Evolutionary conservation across 1,139 yeast genomes (phyloP), one percentile per base, ranked within the genome.

Genomic region (Chernovozyma aurita): DNA sequence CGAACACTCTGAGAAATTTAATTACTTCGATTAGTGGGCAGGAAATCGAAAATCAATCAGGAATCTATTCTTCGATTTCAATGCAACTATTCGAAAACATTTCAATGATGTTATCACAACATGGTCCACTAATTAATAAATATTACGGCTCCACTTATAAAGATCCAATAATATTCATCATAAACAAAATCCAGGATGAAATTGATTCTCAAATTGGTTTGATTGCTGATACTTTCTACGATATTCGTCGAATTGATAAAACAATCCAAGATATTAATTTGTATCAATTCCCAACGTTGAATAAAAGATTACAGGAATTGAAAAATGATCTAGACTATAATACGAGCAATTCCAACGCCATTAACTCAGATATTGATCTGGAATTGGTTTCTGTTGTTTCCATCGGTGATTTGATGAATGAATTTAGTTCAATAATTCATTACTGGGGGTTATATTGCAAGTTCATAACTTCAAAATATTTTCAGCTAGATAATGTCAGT

Each of bases 201-300:
- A 83, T 95, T 16, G 98, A 92, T 52, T 72, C 90, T 12, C 98
- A 92, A 52, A 84, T 94, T 18, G 95, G 95, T 0, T 65, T 92
- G 33, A 84, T 92, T 9, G 70, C 86, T 38, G 97, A 92, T 55
- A 86, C 95, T 0, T 87, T 87, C 53, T 78, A 81, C 65, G 96
- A 86, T 46, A 72, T 76, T 33, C 73, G 86, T 43, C 68, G 83
- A 29, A 54, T 87, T 9, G 78, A 72, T 27, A 70, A 76, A 43
- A 55, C 73, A 12, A 50, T 84, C 18, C 71, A 70, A 37, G 87
- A 82, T 32, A 71, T 86, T 31, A 61, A 67, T 24, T 52, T 67
- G 15, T 84, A 85, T 49, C 65, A 69, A 11, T 87, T 80, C 55
- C 80, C 80, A 1, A 47, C 62, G 1, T 53, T 77, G 24, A 51